Evolutionary conservation across 2,329 filamentous ascomycete species (phyloP), one percentile per base, ranked within the genome.

Genomic region (Fusarium coffeatum): DNA sequence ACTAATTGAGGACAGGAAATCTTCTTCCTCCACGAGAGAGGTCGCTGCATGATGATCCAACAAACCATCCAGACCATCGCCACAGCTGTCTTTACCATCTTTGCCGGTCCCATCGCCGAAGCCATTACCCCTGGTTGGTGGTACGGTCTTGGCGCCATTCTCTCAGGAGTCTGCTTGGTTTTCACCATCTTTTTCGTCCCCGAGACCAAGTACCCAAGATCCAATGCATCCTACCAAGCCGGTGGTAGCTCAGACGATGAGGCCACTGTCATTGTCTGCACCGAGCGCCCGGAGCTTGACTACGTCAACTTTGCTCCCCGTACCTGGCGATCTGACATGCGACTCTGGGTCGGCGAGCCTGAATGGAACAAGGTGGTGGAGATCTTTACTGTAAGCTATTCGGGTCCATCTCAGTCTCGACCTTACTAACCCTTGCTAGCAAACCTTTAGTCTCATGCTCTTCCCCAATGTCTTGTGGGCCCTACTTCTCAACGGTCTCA

Each of bases 391-490:
- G 66, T 70, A 32, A 47, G 66, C 27, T 16, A 12, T n/a, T 15
- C 10, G 6, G 9, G 8, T 15, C 30, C 8, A 11, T 58, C 16
- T 12, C n/a, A 41, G 12, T 22, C 22, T 32, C 8, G 25, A 25
- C 27, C 5, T 3, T 20, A 9, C 40, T 64, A 34, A 64, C 50
- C 11, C n/a, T 15, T 9, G 22, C 45, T 30, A 69, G 66, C 70
- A 72, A 64, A 72, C 67, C 4, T 72, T 72, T 66, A 41, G 42
- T 6, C 66, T 72, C 7, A 57, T 72, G 12, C 59, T 72, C 13
- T 72, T 72, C 43, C 70, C 70, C n/a, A 72, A 72, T 20, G 64
- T 72, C 16, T 8, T 72, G 18, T 72, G 70, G 70, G 70, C 70
- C 9, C 46, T 72, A 12, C 63, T 68, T 9, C 46, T 72, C 3